Evolutionary conservation across 305 asterid species (phyloP), one percentile per base, ranked within the genome.

Genomic region (Solanum hybrid): DNA sequence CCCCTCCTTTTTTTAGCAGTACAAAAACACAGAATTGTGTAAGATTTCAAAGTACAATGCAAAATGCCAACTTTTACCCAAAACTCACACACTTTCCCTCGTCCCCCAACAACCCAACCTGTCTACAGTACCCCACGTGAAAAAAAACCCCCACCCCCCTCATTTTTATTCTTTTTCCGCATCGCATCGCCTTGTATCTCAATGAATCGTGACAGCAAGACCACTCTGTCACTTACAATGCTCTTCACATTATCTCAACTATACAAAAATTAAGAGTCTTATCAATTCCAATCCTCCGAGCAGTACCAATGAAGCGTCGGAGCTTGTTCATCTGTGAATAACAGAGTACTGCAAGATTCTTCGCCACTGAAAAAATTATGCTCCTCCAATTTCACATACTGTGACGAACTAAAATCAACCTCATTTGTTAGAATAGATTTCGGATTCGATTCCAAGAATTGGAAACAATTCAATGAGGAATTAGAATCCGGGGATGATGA

Each of bases 301-400:
- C 90, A 90, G 79, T 94, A 94, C 98, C 99, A 97, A 77, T 92
- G 98, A 88, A 97, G 96, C 14, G 95, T 92, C 0, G 99, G 99
- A 75, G 99, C 92, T 87, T 97, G 98, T 76, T 95, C 98, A 82
- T 95, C 98, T 1, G 96, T 88, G 65, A 97, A 96, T 90, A 97
- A 96, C 91, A 97, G 90, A 32, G 95, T 94, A 79, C 93, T 94
- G 93, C 98, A 97, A 0, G 96, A 93, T 51, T 96, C 99, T 68
- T 97, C 99, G 4, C 93, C 95, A 45, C 13, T 87, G 57, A 94
- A 94, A 73, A 95, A 97, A 87, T 97, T 93, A 86, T 96, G 97
- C 84, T 97, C 98, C 89, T 96, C 99, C 68, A 95, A 93, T 91
- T 96, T 97, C 89, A 97, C 98, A 79, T 91, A 92, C 92, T 95